phyloP scores from a whole-genome alignment of 352 stramenopile genomes.

The Paralagenidium karlingii region DNA sequence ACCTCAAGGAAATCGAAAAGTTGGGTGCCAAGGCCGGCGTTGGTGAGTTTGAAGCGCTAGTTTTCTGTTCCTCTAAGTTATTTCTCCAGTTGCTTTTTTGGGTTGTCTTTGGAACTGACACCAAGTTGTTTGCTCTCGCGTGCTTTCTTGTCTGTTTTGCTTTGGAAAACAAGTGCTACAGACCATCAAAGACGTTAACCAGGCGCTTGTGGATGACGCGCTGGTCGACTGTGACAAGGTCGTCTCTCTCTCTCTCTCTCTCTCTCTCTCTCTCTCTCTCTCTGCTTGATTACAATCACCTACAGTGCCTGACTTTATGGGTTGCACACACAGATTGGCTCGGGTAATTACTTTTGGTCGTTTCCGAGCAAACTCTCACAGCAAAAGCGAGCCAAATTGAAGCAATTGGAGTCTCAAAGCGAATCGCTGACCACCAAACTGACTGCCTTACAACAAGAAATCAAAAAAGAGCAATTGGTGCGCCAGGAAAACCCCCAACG shows the following conservation, averaged over 20 bases:
- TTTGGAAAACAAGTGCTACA: conserved; percentile 42
- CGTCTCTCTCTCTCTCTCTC: too few relatives aligned
- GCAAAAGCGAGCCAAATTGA: conserved; percentile 39
- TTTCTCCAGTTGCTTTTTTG: background rate
- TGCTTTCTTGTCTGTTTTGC: background rate
- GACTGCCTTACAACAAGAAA: too few relatives aligned
- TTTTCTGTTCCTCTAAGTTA: background rate
- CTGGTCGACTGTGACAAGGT: conserved; percentile 79
- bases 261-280: too few relatives aligned
- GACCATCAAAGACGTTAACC: conserved; percentile 83
- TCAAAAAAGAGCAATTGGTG: too few relatives aligned
- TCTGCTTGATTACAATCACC: background rate
- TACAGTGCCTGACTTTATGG: background rate
- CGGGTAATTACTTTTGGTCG: conserved; percentile 83
- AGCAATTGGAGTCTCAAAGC: too few relatives aligned
- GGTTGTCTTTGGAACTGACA: background rate
- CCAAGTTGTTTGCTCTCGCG: background rate
- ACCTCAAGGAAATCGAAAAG: conserved; percentile 83
- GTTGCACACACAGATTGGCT: conserved; percentile 36
- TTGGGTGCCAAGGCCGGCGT: conserved; percentile 71
- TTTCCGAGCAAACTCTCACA: conserved; percentile 76
- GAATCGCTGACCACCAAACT: too few relatives aligned
- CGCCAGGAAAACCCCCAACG: too few relatives aligned
- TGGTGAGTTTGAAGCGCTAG: conserved; percentile 15
- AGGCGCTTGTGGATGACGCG: conserved; percentile 68